Conservation (phyloP, 1,284 basidiomycete species). For the Cutaneotrichosporon cyanovorans region DNA sequence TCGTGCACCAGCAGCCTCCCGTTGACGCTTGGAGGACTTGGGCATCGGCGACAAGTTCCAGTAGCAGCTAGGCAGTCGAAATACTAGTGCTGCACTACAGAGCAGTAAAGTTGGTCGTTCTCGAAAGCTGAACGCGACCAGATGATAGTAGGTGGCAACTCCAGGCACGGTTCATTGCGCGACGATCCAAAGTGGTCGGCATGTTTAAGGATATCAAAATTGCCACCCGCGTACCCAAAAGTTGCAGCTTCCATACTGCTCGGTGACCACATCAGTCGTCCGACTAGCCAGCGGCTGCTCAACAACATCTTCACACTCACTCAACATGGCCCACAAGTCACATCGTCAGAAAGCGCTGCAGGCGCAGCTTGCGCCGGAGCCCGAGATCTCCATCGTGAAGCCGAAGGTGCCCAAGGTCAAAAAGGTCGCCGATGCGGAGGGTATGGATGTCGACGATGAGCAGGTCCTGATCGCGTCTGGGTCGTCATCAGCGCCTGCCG, state of each 20-base stretch:
- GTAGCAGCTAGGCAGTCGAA: too few species aligned
- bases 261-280: background rate
- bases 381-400: conserved; percentile 39
- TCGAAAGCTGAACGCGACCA: too few species aligned
- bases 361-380: conserved; percentile 41
- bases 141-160: too few species aligned
- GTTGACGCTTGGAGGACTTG: too few species aligned
- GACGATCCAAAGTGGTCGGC: too few species aligned
- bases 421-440: background rate
- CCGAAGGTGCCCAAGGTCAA: conserved; percentile 20
- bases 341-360: conserved; percentile 45
- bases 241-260: conserved; percentile 6
- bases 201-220: too few species aligned
- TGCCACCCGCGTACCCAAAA: conserved; percentile 2
- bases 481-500: conserved; percentile 6
- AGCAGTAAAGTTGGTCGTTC: too few species aligned
- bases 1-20: too few species aligned
- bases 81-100: too few species aligned
- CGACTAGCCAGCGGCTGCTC: background rate
- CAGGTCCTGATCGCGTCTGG: conserved; percentile 22
- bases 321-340: conserved; percentile 44
- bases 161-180: too few species aligned
- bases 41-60: too few species aligned
- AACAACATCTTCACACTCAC: background rate
- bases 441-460: conserved; percentile 27